Percentiles rank a stretch among this genome's conserved stretches.
phyloP scores from a whole-genome alignment of 192 early-diverging fungal genomes.

The Geosiphon pyriformis region DNA sequence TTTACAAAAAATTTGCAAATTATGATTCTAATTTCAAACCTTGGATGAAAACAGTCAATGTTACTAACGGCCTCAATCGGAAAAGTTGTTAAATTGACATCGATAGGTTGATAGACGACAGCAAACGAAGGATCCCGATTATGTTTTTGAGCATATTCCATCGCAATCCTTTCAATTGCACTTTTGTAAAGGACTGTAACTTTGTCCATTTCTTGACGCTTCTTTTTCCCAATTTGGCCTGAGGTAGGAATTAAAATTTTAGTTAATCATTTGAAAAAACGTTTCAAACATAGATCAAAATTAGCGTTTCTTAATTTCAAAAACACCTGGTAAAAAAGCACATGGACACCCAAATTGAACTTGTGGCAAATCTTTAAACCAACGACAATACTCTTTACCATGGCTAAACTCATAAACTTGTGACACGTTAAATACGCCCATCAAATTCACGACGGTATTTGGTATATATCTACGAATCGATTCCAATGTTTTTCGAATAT shows the following conservation, averaged over 20 bases:
- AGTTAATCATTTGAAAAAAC: conserved; percentile 31
- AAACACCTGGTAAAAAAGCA: conserved; percentile 8
- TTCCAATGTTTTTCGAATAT: conserved; percentile 30
- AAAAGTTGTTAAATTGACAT: conserved; percentile 35
- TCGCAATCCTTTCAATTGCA: conserved; percentile 32
- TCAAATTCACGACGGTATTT: conserved; percentile 43
- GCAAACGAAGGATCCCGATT: conserved; percentile 33
- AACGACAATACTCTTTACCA: conserved; percentile 18
- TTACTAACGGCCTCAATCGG: conserved; percentile 40
- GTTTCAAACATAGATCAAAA: conserved; percentile 29
- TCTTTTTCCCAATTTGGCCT: conserved; percentile 30
- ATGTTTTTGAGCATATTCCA: conserved; percentile 30
- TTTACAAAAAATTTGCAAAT: background rate
- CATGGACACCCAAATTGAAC: conserved; percentile 11
- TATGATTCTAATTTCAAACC: background rate
- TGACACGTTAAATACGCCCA: conserved; percentile 28
- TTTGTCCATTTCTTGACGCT: conserved; percentile 40
- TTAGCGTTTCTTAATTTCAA: conserved; percentile 31
- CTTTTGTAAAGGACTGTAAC: conserved; percentile 39
- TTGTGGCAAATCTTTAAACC: conserved; percentile 7
- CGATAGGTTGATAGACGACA: conserved; percentile 42
- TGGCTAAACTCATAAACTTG: conserved; percentile 30
- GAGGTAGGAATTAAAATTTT: conserved; percentile 25
- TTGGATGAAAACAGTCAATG: conserved; percentile 60
- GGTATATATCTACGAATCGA: conserved; percentile 33